phyloP scores from a whole-genome alignment of 2,329 filamentous ascomycete genomes.

The Neonectria magnoliae region DNA sequence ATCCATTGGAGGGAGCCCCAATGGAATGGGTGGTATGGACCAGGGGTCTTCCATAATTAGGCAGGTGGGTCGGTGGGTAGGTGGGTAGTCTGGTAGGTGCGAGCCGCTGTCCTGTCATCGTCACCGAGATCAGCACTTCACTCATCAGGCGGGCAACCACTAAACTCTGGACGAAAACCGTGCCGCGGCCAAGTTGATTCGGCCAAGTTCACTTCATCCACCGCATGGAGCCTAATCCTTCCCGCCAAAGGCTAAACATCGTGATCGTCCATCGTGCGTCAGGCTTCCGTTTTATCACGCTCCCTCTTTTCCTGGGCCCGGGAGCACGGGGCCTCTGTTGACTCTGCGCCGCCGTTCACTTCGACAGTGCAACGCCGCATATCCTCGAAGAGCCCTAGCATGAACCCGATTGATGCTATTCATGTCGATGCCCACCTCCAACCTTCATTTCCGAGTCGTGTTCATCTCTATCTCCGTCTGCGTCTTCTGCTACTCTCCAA shows the following conservation, averaged over 20 bases:
- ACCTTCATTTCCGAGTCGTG: background rate
- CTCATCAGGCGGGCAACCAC: background rate
- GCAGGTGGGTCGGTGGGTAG: background rate
- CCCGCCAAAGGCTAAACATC: background rate
- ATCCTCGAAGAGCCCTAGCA: conserved; percentile 12
- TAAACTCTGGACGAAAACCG: background rate
- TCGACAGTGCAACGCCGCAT: background rate
- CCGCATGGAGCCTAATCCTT: background rate
- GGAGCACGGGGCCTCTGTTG: conserved; percentile 13
- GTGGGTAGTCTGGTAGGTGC: background rate
- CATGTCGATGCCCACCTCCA: conserved; percentile 2
- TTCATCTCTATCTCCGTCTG: conserved; percentile 1
- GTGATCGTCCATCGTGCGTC: background rate
- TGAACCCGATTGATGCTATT: conserved; percentile 19
- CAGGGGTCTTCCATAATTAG: conserved; percentile 1
- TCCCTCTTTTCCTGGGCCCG: background rate
- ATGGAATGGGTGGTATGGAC: background rate
- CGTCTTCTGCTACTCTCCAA: background rate
- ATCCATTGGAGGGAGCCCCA: background rate
- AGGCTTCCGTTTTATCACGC: no score
- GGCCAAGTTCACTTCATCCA: background rate
- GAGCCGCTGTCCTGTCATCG: background rate
- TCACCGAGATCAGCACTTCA: background rate
- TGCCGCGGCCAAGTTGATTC: background rate
- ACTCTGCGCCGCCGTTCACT: conserved; percentile 6